Evolutionary conservation across 2,329 filamentous ascomycete genomes (phyloP).

Genomic region (Magnaporthiopsis incrustans): DNA sequence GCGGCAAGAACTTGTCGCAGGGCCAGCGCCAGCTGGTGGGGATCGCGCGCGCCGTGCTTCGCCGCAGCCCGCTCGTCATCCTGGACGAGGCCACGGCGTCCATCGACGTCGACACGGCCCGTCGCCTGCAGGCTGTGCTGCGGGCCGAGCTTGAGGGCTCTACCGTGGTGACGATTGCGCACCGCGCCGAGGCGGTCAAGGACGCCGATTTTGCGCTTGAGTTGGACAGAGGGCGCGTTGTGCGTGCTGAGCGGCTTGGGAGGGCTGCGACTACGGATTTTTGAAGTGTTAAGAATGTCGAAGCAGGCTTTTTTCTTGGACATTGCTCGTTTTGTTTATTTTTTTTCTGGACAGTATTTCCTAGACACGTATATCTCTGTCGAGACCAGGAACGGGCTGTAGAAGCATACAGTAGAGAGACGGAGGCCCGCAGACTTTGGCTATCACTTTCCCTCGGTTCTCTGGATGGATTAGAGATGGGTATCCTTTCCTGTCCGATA

Average conservation of each 20-base stretch:
- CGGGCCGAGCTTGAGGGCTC: constrained; percentile 44
- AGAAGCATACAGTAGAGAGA: too few species aligned
- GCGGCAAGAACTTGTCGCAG: constrained; percentile 54
- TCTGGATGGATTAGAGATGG: neutral
- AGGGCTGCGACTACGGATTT: neutral
- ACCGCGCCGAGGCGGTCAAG: constrained; percentile 53
- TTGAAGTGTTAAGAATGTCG: neutral
- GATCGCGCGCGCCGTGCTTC: constrained; percentile 51
- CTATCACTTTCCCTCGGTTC: neutral
- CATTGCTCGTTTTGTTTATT: neutral
- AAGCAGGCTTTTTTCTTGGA: neutral
- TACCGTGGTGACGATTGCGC: constrained; percentile 60
- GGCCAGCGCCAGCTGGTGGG: constrained; percentile 56
- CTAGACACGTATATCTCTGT: too few species aligned
- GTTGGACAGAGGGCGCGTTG: constrained; percentile 42
- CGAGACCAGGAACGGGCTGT: too few species aligned
- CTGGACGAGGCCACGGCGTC: constrained; percentile 59
- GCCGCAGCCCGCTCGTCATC: constrained; percentile 51
- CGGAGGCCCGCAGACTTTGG: neutral
- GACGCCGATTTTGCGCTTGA: constrained; percentile 48
- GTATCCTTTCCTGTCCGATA: too few species aligned
- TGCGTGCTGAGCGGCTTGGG: constrained; percentile 30
- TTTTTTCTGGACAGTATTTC: too few species aligned
- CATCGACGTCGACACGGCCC: constrained; percentile 52
- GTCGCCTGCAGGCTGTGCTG: constrained; percentile 48